phyloP scores from a whole-genome alignment of 352 stramenopile genomes.

The Phytopythium oedochilum region DNA sequence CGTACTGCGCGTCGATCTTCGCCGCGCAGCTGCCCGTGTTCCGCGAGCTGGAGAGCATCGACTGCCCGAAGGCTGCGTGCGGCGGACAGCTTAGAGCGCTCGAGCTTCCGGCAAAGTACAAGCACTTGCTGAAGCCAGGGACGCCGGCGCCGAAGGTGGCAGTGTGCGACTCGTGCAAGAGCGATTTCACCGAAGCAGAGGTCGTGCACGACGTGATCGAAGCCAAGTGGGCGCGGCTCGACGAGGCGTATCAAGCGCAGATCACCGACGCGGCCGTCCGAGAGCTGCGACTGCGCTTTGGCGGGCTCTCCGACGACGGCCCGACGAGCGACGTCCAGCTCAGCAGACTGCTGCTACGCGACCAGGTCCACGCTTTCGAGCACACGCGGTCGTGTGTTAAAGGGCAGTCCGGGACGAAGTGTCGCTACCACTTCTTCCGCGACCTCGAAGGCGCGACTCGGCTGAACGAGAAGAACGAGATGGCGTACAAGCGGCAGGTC shows the following conservation, averaged over 20 bases:
- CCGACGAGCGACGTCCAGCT: constrained; percentile 12
- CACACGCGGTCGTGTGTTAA: constrained; percentile 17
- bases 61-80: no score
- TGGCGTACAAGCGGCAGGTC: constrained; percentile 8
- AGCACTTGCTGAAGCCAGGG: constrained; percentile 1
- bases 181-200: constrained; percentile 2
- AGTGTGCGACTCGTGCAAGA: constrained; percentile 3
- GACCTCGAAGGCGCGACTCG: constrained; percentile 4
- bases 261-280: constrained; percentile 4
- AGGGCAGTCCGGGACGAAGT: constrained; percentile 10
- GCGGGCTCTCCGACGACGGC: constrained; percentile 6
- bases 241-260: constrained; percentile 4
- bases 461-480: constrained; percentile 9
- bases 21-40: constrained; percentile 10
- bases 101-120: constrained; percentile 10
- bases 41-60: no score
- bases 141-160: constrained; percentile 2
- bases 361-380: constrained; percentile 14
- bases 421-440: constrained; percentile 22
- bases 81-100: no score
- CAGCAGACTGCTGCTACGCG: constrained; percentile 8
- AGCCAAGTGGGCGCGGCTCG: constrained; percentile 5
- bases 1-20: constrained; percentile 21
- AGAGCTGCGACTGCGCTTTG: constrained; percentile 8
- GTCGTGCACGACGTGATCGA: constrained; percentile 5